phyloP scores from a whole-genome alignment of 129 eudicot genomes.

The Helichrysum umbraculigerum region DNA sequence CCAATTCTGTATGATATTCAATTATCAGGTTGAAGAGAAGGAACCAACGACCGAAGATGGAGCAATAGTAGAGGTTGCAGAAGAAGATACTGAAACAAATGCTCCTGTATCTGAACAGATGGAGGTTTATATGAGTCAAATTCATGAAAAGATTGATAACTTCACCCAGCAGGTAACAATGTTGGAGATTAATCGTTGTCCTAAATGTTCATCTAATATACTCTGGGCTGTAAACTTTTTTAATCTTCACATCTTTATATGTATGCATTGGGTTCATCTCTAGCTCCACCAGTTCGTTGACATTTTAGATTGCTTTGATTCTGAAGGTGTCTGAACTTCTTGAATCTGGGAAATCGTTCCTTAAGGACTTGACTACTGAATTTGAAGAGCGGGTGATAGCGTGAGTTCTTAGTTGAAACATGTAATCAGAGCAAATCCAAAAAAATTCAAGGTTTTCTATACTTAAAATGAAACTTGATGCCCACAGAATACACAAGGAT shows the following conservation, averaged over 20 bases:
- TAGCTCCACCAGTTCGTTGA: neutral
- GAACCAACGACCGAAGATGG: constrained; percentile 40
- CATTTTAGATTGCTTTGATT: constrained; percentile 12
- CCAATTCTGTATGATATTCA: constrained; percentile 1
- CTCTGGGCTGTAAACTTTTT: constrained; percentile 11
- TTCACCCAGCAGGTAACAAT: constrained; percentile 75
- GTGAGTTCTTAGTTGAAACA: constrained; percentile 64
- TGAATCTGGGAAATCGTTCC: constrained; percentile 78
- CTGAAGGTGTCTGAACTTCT: constrained; percentile 80
- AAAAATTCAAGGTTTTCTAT: constrained; percentile 9
- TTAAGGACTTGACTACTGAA: constrained; percentile 66
- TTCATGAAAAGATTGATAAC: constrained; percentile 69
- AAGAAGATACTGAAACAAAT: constrained; percentile 54
- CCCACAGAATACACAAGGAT: constrained; percentile 80
- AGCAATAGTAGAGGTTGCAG: constrained; percentile 45
- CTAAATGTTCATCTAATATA: neutral
- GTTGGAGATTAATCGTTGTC: constrained; percentile 8
- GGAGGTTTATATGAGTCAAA: constrained; percentile 60
- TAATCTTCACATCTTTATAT: constrained; percentile 11
- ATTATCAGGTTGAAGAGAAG: constrained; percentile 52
- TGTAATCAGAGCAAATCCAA: constrained; percentile 8
- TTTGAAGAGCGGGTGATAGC: constrained; percentile 78
- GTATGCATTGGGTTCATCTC: constrained; percentile 21
- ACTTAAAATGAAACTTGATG: constrained; percentile 22
- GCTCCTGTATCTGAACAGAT: constrained; percentile 69